These are phyloP conservation scores for Graphiopsis chlorocephala DNA, from an alignment of 2,329 filamentous ascomycete species.

Conservation along the genomic window DNA sequence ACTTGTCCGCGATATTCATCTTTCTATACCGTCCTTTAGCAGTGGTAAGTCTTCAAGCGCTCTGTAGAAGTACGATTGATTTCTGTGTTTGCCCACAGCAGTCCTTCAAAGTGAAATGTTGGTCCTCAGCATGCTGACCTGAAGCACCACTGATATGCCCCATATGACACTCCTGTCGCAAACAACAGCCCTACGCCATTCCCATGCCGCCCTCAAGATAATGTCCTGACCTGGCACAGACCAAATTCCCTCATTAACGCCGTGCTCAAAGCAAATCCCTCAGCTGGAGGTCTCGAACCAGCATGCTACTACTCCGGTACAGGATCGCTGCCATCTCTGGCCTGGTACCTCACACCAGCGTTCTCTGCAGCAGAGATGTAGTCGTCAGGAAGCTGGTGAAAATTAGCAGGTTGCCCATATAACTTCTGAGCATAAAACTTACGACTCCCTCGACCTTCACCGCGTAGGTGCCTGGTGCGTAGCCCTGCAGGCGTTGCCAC, in stretches of 20 bases:
- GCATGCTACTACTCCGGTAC: conserved; percentile 20
- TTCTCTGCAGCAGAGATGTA: conserved; percentile 55
- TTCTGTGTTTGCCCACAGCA: neutral
- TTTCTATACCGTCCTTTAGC: neutral
- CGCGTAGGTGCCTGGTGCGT: conserved; percentile 86
- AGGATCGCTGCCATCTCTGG: conserved; percentile 40
- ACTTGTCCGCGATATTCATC: too few species aligned
- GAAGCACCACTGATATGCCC: neutral
- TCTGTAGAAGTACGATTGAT: neutral
- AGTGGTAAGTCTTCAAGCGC: neutral
- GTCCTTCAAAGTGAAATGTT: neutral
- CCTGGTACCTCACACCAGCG: conserved; percentile 60
- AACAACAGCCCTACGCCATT: neutral
- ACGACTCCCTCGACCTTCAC: conserved; percentile 86
- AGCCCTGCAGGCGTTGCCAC: conserved; percentile 88
- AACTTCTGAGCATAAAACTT: conserved; percentile 29
- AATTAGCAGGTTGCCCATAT: conserved; percentile 14
- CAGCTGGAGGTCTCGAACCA: neutral
- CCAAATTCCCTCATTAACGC: neutral
- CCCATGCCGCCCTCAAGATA: neutral
- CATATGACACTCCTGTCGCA: neutral
- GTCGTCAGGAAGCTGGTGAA: conserved; percentile 53
- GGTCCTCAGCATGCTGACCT: neutral
- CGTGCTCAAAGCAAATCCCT: conserved; percentile 13
- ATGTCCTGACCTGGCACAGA: neutral